Evolutionary conservation across 257 asterid genomes (phyloP).

Genomic region (Capsicum rhomboideum): DNA sequence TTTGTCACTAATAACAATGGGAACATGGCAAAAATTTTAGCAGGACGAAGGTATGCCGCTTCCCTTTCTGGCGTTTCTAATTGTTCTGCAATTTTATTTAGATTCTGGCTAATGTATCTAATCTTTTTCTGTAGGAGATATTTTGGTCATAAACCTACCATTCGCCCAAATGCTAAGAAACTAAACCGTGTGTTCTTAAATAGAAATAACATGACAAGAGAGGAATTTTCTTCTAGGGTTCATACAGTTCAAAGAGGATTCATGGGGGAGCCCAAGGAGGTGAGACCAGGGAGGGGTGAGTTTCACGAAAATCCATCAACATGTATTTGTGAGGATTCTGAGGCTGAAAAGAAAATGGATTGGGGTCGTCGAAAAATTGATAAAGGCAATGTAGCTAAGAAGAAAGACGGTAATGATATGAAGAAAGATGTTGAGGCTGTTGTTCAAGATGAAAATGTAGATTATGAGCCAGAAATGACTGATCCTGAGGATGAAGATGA

Average conservation of each 20-base stretch:
- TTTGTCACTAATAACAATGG: constrained; percentile 97
- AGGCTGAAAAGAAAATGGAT: constrained; percentile 29
- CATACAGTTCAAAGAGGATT: constrained; percentile 66
- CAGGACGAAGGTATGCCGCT: constrained; percentile 76
- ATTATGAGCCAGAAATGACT: constrained; percentile 63
- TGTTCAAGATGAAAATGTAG: constrained; percentile 29
- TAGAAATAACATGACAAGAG: constrained; percentile 71
- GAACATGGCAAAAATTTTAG: constrained; percentile 94
- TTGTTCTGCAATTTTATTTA: not conserved
- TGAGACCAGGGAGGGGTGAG: constrained; percentile 87
- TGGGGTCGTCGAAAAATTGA: constrained; percentile 20
- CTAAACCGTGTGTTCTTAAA: constrained; percentile 49
- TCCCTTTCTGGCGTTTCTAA: not conserved
- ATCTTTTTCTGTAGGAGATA: constrained; percentile 64
- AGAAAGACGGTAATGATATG: constrained; percentile 20
- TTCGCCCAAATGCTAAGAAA: constrained; percentile 93
- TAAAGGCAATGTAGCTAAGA: constrained; percentile 18
- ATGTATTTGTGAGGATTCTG: constrained; percentile 81
- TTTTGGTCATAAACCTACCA: constrained; percentile 94
- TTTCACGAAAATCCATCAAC: constrained; percentile 90
- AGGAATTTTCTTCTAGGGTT: constrained; percentile 49
- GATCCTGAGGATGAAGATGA: constrained; percentile 85
- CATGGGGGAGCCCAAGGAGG: constrained; percentile 94
- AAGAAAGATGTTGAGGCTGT: constrained; percentile 25
- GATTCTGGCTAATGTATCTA: not conserved